Evolutionary conservation across 768 basidiomycete species (phyloP).

Genomic region (Leccinum sublutescens): DNA sequence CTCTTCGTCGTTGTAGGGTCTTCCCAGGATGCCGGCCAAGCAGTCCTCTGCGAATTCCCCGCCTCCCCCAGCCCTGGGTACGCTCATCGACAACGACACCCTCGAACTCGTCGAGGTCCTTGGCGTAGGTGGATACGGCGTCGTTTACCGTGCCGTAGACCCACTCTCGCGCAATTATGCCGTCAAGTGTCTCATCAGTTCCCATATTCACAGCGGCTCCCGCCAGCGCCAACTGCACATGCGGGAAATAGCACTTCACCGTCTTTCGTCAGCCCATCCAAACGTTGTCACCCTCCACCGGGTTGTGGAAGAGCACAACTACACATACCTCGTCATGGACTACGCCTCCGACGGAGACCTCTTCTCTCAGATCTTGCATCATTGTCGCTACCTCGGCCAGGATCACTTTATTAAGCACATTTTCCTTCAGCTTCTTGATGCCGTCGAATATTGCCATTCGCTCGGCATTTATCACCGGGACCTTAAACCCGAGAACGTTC

Average conservation of each 20-base stretch:
- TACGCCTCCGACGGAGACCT: slow-evolving; percentile 89
- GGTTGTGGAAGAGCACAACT: slow-evolving; percentile 77
- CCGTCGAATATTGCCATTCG: slow-evolving; percentile 89
- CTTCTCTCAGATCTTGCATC: slow-evolving; percentile 83
- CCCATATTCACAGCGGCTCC: slow-evolving; percentile 39
- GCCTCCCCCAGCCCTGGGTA: slow-evolving; percentile 58
- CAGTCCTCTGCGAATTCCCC: slow-evolving; percentile 40
- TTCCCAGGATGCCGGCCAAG: slow-evolving; percentile 32
- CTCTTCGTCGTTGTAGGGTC: slow-evolving; percentile 16
- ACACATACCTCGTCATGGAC: slow-evolving; percentile 92
- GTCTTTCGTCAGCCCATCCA: slow-evolving; percentile 70
- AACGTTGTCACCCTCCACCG: slow-evolving; percentile 88
- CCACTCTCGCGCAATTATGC: slow-evolving; percentile 63
- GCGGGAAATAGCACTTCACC: slow-evolving; percentile 83
- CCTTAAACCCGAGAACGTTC: slow-evolving; percentile 94
- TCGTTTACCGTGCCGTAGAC: slow-evolving; percentile 87
- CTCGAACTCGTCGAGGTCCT: slow-evolving; percentile 85
- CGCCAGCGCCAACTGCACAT: slow-evolving; percentile 77
- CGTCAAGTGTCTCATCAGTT: slow-evolving; percentile 84
- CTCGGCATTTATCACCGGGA: slow-evolving; percentile 95
- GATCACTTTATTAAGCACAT: slow-evolving; percentile 83
- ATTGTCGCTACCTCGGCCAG: slow-evolving; percentile 76
- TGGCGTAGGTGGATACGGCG: slow-evolving; percentile 92
- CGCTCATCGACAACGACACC: slow-evolving; percentile 76
- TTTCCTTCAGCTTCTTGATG: slow-evolving; percentile 91